Evolutionary conservation across 2,329 filamentous ascomycete species (phyloP), one percentile per base, ranked within the genome.

Genomic region (Penicillium sp.): DNA sequence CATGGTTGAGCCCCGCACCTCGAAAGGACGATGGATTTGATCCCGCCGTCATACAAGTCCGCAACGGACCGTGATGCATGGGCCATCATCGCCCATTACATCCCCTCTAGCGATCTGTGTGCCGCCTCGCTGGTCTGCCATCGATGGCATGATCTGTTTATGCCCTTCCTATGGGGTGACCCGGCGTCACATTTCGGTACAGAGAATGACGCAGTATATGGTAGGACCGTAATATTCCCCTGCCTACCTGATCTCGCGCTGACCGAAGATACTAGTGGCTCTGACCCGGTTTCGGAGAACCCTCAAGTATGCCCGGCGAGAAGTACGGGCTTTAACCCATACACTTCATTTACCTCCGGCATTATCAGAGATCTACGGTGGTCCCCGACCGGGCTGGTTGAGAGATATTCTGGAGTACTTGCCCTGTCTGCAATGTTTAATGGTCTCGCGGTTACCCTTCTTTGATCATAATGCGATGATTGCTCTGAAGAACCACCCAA

Each of bases 111-210:
- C 33, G 84, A 86, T 61, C 79, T 88, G 5, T 87, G 84, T 65
- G 80, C 84, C 26, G 82, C 81, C 8, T 82, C 83, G 5, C 74
- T 87, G 30, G 86, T 88, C 9, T 86, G 82, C 67, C 82, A 76
- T 58, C 76, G 79, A 78, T 88, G 86, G 85, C 84, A 88, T 68
- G 69, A 75, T 30, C 82, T 84, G n/a, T 88, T 88, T 66, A 80
- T 83, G 56, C 85, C 85, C 2, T 82, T 84, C 64, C 79, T 89
- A 1, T 89, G 86, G 86, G 86, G 86, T 17, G 84, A 85, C 68
- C 86, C 86, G 22, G 85, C 86, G 0, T 87, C 85, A 9, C 86
- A 88, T 72, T 88, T 88, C 70, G 85, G 84, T 33, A 80, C 80
- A 2, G 81, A 87, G 56, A 85, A 88, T 68, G 86, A 88, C 69